Evolutionary conservation across 176 grass and related monocot genomes (phyloP).

Genomic region (Cymbopogon citratus): DNA sequence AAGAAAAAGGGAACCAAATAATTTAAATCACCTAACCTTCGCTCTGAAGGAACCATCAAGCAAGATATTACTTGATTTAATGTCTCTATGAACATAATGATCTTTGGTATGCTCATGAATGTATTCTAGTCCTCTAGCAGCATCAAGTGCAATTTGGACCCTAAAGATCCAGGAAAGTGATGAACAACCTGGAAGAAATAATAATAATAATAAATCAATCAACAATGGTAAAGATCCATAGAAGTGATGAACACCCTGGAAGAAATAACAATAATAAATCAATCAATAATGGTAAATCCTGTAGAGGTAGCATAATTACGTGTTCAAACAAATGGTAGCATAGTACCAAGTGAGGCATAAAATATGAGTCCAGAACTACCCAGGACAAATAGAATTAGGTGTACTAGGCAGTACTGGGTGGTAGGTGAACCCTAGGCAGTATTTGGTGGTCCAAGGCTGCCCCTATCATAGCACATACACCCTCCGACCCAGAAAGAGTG

Average conservation of each 20-base stretch:
- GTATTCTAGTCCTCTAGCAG: constrained; percentile 95
- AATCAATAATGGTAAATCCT: not conserved
- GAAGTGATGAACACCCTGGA: constrained; percentile 76
- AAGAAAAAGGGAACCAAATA: not conserved
- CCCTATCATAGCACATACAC: not conserved
- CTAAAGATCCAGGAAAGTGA: constrained; percentile 94
- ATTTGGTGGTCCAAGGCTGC: not conserved
- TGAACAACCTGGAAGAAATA: constrained; percentile 57
- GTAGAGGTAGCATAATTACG: not conserved
- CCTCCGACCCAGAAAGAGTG: not conserved
- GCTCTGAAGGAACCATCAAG: constrained; percentile 86
- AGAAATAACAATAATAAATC: not conserved
- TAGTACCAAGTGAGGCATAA: not conserved
- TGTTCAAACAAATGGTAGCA: not conserved
- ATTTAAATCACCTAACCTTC: constrained; percentile 51
- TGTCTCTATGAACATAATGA: constrained; percentile 99
- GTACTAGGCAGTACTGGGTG: not conserved
- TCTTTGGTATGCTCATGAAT: constrained; percentile 99
- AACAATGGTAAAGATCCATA: constrained; percentile 61
- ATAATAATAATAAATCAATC: not conserved
- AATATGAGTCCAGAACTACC: not conserved
- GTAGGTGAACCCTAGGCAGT: not conserved
- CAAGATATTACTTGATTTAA: constrained; percentile 99
- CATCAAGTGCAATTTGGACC: constrained; percentile 95
- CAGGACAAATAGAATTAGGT: not conserved